Evolutionary conservation across 768 basidiomycete species (phyloP), one percentile per base, ranked within the genome.

Genomic region (Boletus pseudo-olivaceus): DNA sequence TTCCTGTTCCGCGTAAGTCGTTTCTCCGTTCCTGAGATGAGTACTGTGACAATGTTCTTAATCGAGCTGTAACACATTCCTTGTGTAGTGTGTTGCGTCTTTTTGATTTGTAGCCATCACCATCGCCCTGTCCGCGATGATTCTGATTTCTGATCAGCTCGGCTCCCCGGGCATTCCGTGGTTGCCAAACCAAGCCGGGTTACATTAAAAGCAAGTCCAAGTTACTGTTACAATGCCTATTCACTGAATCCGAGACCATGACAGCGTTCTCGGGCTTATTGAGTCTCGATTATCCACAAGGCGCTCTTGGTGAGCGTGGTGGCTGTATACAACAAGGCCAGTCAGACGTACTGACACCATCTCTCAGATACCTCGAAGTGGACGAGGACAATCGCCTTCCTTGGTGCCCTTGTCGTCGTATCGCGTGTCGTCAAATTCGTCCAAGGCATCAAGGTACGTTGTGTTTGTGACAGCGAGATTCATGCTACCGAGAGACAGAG

Each of bases 341-440:
- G n/a, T n/a, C 49, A 11, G 23, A 17, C 17, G 2, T 38, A 12
- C 27, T 8, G 15, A 55, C 23, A 20, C 19, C 7, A 3, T 17
- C 19, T 23, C 15, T 1, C 33, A 56, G 55, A 55, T 37, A 19
- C 27, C 27, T 29, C 27, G 10, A 49, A 30, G 23, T 45, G 30
- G 41, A 32, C 23, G 2, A 35, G 14, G 17, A 23, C 12, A 17
- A 5, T 55, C 5, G 33, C 38, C 15, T 14, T 54, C 15, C 39
- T 63, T 9, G 42, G 48, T 39, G 47, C 49, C 7, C 20, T 54
- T 23, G 14, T 64, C 17, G 19, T 52, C 9, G 12, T 55, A 43
- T 64, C 62, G n/a, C 48, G 63, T 17, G 34, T 53, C 30, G 33
- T 57, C 14, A 63, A 63, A 44, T 44, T 64, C n/a, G 17, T 53